Percentiles rank a stretch among this genome's conserved stretches.
Evolutionary conservation across 2,329 filamentous ascomycete genomes (phyloP).

Genomic region (Aspergillus transmontanensis): DNA sequence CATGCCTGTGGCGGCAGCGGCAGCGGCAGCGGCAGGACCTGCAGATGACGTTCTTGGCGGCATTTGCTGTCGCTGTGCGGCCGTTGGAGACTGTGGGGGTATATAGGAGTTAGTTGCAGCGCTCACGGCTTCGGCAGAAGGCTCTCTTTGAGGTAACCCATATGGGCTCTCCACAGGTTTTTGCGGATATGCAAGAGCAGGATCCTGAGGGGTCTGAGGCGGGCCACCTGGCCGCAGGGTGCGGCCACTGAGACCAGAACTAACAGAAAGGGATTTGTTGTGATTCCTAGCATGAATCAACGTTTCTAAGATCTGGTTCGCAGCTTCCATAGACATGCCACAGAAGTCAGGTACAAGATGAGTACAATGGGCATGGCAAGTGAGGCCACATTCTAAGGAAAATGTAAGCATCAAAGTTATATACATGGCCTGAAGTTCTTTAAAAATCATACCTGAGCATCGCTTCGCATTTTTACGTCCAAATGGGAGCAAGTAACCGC

Average conservation of each 20-base stretch:
- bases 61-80: constrained; percentile 47
- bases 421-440: too few relatives aligned
- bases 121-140: constrained; percentile 45
- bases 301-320: constrained; percentile 88
- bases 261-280: constrained; percentile 58
- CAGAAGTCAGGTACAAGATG: constrained; percentile 98
- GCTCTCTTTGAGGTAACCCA: constrained; percentile 37
- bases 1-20: constrained; percentile 52
- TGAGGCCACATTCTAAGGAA: constrained; percentile 76
- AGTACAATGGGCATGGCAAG: constrained; percentile 86
- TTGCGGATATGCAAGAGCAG: constrained; percentile 37
- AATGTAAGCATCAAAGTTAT: constrained; percentile 3
- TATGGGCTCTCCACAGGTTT: constrained; percentile 42
- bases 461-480: constrained; percentile 94
- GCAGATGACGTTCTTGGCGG: constrained; percentile 54
- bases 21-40: constrained; percentile 50
- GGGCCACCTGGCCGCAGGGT: constrained; percentile 62
- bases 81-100: constrained; percentile 49
- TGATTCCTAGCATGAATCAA: constrained; percentile 78
- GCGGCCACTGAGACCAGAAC: constrained; percentile 62
- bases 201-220: constrained; percentile 45
- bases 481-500: constrained; percentile 91
- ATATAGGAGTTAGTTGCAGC: constrained; percentile 46
- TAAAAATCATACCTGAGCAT: constrained; percentile 67
- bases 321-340: constrained; percentile 97